Conservation (phyloP, 1,284 basidiomycete genomes). For the Exobasidium rhododendri region DNA sequence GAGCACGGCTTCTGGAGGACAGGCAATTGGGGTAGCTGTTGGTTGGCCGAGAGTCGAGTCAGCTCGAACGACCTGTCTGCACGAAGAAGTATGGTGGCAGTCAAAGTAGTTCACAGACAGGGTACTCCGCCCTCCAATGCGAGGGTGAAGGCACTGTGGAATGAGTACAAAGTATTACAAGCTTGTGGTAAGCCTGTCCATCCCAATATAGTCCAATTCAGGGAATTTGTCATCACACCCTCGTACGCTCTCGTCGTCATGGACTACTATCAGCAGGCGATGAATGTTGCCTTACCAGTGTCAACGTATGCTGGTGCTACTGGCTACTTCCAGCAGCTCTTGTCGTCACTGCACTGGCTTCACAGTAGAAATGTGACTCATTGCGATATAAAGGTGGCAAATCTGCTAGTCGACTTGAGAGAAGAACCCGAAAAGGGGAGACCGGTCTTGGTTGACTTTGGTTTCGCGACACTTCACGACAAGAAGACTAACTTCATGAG, state of each 20-base stretch:
- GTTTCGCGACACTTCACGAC: conserved; percentile 42
- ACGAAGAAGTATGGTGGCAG: conserved; percentile 29
- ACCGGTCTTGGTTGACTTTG: conserved; percentile 32
- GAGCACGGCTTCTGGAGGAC: conserved; percentile 12
- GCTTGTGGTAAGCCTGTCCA: conserved; percentile 6
- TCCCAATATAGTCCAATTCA: conserved; percentile 4
- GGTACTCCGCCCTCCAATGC: conserved; percentile 27
- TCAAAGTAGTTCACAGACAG: conserved; percentile 37
- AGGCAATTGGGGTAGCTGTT: conserved; percentile 21
- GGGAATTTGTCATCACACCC: conserved; percentile 27
- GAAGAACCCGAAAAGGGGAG: conserved; percentile 13
- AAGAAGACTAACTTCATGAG: conserved; percentile 30
- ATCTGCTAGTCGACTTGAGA: conserved; percentile 29
- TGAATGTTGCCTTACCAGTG: conserved; percentile 34
- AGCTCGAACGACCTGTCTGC: conserved; percentile 21
- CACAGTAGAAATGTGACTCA: conserved; percentile 37
- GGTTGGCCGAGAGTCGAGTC: conserved; percentile 19
- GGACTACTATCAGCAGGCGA: conserved; percentile 40
- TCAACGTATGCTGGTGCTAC: conserved; percentile 17
- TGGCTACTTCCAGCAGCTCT: conserved; percentile 37
- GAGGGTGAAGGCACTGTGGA: conserved; percentile 36
- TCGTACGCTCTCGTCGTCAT: conserved; percentile 24
- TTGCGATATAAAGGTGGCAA: conserved; percentile 45
- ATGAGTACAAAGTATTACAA: conserved; percentile 43
- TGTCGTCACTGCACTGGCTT: conserved; percentile 38